Base-by-base conservation (phyloP, 495 filamentous ascomycete genomes). In the Jackrogersella minutella region DNA sequence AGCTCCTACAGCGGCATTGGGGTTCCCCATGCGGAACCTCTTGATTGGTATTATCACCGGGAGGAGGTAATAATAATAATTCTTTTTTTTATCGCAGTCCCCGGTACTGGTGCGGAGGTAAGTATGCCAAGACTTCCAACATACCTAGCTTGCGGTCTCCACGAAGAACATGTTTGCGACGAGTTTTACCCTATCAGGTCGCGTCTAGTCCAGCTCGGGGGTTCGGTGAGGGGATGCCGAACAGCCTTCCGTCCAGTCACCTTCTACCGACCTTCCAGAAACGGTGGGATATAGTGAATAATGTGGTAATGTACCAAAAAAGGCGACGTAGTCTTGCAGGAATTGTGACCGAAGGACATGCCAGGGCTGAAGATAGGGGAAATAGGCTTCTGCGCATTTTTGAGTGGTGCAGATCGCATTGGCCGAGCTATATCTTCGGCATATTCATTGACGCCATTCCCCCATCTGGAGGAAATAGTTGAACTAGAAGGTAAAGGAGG, bases 221-320 rank as follows among this genome's bases (percentile, higher is more conserved):
- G 65, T 71, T 74, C 71, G 71, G 71, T 74, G 71, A 74, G 70
- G 71, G 54, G 58, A 65, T 72, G 71, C 71, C 71, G 71, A 74
- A 54, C 51, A 57, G 14, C 34, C 55, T 62, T 70, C 67, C 66
- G 51, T 58, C 62, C 66, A 72, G 66, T 74, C 62, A 69, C 58
- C 62, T 74, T 74, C 71, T 68, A 72, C 71, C 62, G 71, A 74
- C 71, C 71, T 74, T 74, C 71, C 71, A 74, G 71, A 74, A 74
- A 65, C 51, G 64, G 71, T 52, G 57, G 61, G 44, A 66, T 52
- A 59, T 64, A 64, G 52, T 63, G 53, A 56, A 53, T 49, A 47
- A 50, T 63, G 64, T 65, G 58, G 56, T 58, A 66, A 61, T 51
- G 71, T 65, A 68, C 69, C 62, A 63, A 62, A 36, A n/a, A 43